A percentile compares a stretch with the other conserved stretches of the same genome.
These are phyloP conservation scores for Raphanus raphanistrum DNA, from an alignment of 345 rosid genomes.

Conservation along the genomic window DNA sequence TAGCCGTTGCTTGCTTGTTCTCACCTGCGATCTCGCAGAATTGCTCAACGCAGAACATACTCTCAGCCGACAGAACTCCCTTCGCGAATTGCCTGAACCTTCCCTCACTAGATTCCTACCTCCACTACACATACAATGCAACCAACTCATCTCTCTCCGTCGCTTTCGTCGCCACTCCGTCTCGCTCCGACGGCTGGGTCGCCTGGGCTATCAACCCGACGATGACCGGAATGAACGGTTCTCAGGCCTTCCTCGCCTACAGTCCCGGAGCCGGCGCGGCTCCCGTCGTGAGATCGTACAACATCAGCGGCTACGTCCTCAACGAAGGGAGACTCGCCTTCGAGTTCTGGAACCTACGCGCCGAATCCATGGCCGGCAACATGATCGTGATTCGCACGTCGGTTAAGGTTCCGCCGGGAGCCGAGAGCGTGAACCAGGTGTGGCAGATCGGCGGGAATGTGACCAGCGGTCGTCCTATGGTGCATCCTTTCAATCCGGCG, in stretches of 20 bases:
- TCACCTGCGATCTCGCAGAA: constrained; percentile 49
- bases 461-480: constrained; percentile 29
- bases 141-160: constrained; percentile 71
- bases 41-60: constrained; percentile 55
- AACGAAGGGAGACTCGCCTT: constrained; percentile 45
- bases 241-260: constrained; percentile 66
- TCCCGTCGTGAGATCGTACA: constrained; percentile 48
- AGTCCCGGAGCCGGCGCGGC: constrained; percentile 34
- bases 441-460: constrained; percentile 80
- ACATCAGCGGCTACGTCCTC: constrained; percentile 44
- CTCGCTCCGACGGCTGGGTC: constrained; percentile 58
- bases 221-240: constrained; percentile 51
- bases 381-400: constrained; percentile 48
- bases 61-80: too few relatives aligned
- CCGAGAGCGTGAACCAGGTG: constrained; percentile 62
- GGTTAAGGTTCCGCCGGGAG: constrained; percentile 55
- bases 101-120: constrained; percentile 49
- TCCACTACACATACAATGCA: constrained; percentile 71
- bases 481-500: constrained; percentile 27
- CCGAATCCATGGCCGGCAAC: constrained; percentile 34
- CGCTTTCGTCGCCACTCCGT: constrained; percentile 65
- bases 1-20: constrained; percentile 36
- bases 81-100: constrained; percentile 55
- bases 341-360: constrained; percentile 55
- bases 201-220: constrained; percentile 82